These are phyloP conservation scores for Candida ovalis DNA, from an alignment of 805 yeast species.

Conservation along the genomic window DNA sequence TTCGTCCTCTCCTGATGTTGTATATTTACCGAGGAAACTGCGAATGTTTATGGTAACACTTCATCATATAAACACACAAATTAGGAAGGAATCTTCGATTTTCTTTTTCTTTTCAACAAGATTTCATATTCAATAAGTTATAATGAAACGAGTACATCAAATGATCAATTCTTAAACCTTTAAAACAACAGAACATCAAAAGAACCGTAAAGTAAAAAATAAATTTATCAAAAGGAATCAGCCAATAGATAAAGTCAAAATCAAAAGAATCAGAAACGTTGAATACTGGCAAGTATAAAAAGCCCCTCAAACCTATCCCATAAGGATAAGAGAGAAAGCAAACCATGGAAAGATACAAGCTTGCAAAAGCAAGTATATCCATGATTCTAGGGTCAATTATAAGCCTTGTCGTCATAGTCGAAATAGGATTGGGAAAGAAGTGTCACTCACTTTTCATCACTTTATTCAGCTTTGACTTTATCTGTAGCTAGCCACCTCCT, in stretches of 20 bases:
- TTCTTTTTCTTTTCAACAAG: not conserved
- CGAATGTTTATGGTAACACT: conserved; percentile 77
- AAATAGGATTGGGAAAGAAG: conserved; percentile 90
- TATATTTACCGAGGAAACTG: conserved; percentile 94
- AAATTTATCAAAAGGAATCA: not conserved
- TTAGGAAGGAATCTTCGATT: no score
- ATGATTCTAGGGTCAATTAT: conserved; percentile 38
- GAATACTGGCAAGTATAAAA: conserved; percentile 81
- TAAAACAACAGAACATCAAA: conserved; percentile 1
- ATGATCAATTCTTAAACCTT: conserved; percentile 6
- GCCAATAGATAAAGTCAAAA: not conserved
- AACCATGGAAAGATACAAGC: conserved; percentile 30
- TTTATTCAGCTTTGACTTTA: conserved; percentile 1
- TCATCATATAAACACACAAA: conserved; percentile 56
- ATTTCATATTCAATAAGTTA: not conserved
- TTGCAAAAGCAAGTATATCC: conserved; percentile 27
- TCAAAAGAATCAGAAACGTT: conserved; percentile 52
- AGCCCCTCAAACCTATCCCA: conserved; percentile 44
- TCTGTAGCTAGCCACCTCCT: not conserved
- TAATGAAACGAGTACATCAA: conserved; percentile 4
- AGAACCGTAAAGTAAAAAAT: not conserved
- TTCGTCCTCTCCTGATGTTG: conserved; percentile 51
- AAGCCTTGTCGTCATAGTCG: conserved; percentile 93
- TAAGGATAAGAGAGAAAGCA: conserved; percentile 32
- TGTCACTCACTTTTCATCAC: conserved; percentile 43